Percentiles rank a stretch among this genome's conserved stretches.
phyloP scores from a whole-genome alignment of 345 rosid species.

The Excoecaria cochinchinensis region DNA sequence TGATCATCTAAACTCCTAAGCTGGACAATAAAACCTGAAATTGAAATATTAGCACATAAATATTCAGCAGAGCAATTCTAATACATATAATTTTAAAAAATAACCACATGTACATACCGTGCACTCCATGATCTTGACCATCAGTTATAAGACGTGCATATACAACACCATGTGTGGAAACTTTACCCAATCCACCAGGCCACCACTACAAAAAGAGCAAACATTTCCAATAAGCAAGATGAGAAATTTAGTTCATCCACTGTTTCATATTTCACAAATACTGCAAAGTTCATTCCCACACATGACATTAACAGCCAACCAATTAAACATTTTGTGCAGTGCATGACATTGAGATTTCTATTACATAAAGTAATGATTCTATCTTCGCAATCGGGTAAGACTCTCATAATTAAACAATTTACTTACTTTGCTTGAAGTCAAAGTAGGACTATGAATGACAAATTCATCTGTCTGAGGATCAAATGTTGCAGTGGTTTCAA shows the following conservation, averaged over 20 bases:
- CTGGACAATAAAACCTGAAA: slow-evolving; percentile 92
- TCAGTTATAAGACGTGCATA: slow-evolving; percentile 84
- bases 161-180: slow-evolving; percentile 85
- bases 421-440: slow-evolving; percentile 90
- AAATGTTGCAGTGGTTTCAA: slow-evolving; percentile 96
- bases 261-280: not conserved
- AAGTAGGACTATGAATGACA: slow-evolving; percentile 81
- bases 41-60: slow-evolving; percentile 22
- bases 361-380: not conserved
- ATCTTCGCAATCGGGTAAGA: not conserved
- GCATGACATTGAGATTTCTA: not conserved
- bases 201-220: slow-evolving; percentile 68
- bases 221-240: slow-evolving; percentile 15
- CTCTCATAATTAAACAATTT: not conserved
- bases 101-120: slow-evolving; percentile 51
- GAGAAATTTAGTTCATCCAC: not conserved
- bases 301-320: slow-evolving; percentile 1
- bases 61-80: not conserved
- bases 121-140: slow-evolving; percentile 80
- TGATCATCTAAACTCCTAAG: slow-evolving; percentile 93
- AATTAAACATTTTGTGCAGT: not conserved
- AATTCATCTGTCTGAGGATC: slow-evolving; percentile 93
- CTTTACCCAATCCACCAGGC: slow-evolving; percentile 99
- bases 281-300: not conserved
- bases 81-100: not conserved